These are phyloP conservation scores for Gossypium aridum DNA, from an alignment of 441 rosid genomes.

Conservation along the genomic window DNA sequence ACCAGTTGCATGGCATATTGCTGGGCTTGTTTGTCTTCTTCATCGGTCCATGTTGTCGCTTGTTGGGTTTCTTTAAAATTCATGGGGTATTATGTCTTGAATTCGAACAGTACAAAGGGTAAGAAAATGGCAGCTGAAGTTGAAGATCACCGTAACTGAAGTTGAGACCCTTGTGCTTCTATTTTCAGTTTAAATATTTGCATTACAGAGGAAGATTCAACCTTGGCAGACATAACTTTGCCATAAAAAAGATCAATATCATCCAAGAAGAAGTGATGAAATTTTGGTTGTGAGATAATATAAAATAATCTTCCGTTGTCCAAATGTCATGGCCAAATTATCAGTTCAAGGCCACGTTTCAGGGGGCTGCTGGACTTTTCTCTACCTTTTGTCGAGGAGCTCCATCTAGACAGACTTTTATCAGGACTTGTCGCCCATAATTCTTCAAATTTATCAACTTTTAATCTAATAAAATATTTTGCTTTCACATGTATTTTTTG, in stretches of 20 bases:
- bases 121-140: no score
- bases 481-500: no score
- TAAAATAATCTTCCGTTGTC: no score
- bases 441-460: not conserved
- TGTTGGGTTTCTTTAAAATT: not conserved
- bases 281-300: not conserved
- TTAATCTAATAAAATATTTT: not conserved
- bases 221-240: not conserved
- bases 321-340: not conserved
- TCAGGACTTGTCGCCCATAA: not conserved
- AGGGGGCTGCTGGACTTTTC: not conserved
- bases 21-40: constrained; percentile 17
- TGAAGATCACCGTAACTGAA: not conserved
- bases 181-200: not conserved
- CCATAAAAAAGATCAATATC: not conserved
- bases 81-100: not conserved
- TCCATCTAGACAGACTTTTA: not conserved
- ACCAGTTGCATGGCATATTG: constrained; percentile 28
- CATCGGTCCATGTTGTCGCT: not conserved
- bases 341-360: not conserved
- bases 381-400: no score
- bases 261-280: not conserved
- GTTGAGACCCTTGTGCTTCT: not conserved
- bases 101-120: no score
- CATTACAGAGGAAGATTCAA: not conserved